Conservation (phyloP, 2,329 filamentous ascomycete species). For the Thielaviopsis ethacetica region DNA sequence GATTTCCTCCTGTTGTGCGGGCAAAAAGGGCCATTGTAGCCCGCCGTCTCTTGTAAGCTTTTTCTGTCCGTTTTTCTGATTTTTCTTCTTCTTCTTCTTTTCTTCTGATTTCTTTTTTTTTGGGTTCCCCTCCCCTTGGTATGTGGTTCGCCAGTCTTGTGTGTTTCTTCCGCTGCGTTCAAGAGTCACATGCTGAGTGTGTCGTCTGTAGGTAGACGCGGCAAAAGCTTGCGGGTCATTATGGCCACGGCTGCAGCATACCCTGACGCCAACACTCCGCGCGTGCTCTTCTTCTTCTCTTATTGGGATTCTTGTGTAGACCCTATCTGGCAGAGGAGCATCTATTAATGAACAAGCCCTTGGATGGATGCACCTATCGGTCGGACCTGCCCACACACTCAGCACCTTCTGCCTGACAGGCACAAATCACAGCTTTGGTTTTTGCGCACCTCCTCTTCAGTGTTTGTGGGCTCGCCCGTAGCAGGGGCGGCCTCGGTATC, state of each 20-base stretch:
- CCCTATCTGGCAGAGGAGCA: not conserved
- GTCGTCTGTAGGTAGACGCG: not conserved
- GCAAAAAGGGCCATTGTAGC: not conserved
- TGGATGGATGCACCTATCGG: not conserved
- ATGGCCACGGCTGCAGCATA: too few species aligned
- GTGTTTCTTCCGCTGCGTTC: not conserved
- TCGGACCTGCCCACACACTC: not conserved
- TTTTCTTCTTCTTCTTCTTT: not conserved
- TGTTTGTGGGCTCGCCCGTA: not conserved
- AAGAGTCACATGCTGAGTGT: too few species aligned
- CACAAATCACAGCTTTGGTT: not conserved
- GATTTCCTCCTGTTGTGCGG: constrained; percentile 51
- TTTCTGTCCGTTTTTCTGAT: not conserved
- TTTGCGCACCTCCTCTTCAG: constrained; percentile 10
- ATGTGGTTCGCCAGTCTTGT: not conserved
- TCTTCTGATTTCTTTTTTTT: not conserved
- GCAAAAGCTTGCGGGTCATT: too few species aligned
- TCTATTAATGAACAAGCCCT: not conserved
- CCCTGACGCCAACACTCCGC: not conserved
- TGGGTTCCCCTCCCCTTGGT: not conserved
- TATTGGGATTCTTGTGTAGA: not conserved
- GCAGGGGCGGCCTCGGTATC: not conserved
- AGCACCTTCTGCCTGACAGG: not conserved
- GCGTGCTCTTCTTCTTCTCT: not conserved
- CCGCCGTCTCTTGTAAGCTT: constrained; percentile 5